phyloP scores from a whole-genome alignment of 75 land plant species.

The Gnetum montanum region DNA sequence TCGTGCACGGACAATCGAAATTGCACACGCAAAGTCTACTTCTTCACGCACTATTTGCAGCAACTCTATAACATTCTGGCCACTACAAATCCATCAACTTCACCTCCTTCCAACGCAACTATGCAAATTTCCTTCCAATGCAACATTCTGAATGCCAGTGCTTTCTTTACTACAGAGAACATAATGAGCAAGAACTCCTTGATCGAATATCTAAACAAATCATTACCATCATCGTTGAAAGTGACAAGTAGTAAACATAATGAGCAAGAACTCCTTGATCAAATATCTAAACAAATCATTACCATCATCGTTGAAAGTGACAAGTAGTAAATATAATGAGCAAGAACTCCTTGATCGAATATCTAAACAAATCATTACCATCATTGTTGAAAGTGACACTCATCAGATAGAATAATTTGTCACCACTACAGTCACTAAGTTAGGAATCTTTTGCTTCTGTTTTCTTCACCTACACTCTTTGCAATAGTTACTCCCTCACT shows the following conservation, averaged over 20 bases:
- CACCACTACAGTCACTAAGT: conserved; percentile 20
- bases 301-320: conserved; percentile 25
- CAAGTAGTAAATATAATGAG: not conserved
- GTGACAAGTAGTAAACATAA: not conserved
- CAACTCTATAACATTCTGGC: conserved; percentile 43
- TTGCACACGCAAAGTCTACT: conserved; percentile 40
- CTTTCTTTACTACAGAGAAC: not conserved
- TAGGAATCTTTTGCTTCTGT: not conserved
- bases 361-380: not conserved
- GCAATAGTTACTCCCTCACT: not conserved
- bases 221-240: conserved; percentile 19
- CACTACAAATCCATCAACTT: not conserved
- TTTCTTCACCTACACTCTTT: not conserved
- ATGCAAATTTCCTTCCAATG: not conserved
- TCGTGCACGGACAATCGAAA: conserved; percentile 64
- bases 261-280: not conserved
- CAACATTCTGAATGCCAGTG: not conserved
- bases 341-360: not conserved
- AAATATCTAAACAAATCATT: not conserved
- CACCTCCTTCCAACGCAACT: not conserved
- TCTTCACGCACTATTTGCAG: conserved; percentile 48
- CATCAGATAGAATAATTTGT: conserved; percentile 16
- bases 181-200: not conserved
- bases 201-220: not conserved
- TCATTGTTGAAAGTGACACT: conserved; percentile 35